Evolutionary conservation across 176 grass and related monocot genomes (phyloP), one percentile per base, ranked within the genome.

Genomic region (Bothriochloa decipiens): DNA sequence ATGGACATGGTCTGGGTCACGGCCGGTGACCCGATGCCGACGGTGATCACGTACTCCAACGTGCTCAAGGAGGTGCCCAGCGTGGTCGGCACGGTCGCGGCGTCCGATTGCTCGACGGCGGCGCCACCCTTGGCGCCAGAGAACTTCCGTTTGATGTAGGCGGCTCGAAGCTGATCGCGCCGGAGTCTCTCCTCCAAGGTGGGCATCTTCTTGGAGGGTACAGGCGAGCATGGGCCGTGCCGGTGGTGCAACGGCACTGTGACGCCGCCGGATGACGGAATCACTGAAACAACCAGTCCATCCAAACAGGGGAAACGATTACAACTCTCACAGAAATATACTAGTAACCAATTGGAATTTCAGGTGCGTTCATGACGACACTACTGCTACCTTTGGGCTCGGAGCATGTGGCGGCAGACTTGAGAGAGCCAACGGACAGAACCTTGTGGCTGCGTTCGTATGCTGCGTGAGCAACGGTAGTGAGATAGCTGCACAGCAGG

Each of bases 211-310:
- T 37, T 71, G 57, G 81, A 27, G 7, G 16, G 40, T 20, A 72
- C 45, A 4, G 90, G 88, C 18, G 92, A 92, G 83, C 94, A 97
- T 4, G 86, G 92, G 6, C 92, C 86, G 4, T 91, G 78, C 18
- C 86, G 85, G 83, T 97, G 92, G 60, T 72, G 80, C 62, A 97
- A 36, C 1, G 72, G 49, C 7, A 97, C 25, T 39, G 86, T 77
- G 37, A 79, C 39, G 20, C 41, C 42, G 29, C 35, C 8, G 1
- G 67, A 25, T 18, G 18, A 84, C 0, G 75, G 32, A 26, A 3
- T 9, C 58, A 18, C 86, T 78, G 75, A 69, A 82, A 22, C 42
- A 25, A 25, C 57, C 22, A 60, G 55, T 57, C 18, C 55, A 75
- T 10, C 3, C 12, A 64, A 58, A 8, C 65, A 53, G 0, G 2